Evolutionary conservation across 352 stramenopile species (phyloP), one percentile per base, ranked within the genome.

Genomic region (Pythium chondricola): DNA sequence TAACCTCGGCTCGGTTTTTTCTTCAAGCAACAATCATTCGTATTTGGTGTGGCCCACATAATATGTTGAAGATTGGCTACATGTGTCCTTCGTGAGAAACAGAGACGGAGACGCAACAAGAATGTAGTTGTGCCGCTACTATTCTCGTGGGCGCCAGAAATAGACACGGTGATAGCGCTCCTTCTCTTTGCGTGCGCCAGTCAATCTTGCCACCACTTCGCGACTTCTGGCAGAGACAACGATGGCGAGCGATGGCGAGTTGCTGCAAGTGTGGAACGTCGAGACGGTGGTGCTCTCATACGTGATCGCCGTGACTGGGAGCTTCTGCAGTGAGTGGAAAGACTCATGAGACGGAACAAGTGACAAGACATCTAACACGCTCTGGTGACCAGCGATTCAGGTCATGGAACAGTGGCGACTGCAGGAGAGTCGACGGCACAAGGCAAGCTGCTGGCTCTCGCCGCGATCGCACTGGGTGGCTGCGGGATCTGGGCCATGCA

Each of bases 401-500:
- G 32, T 84, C 21, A 86, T 86, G 74, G 74, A 86, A 43, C 75
- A 83, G 53, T 86, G 74, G 74, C 74, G 71, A 22, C 43, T 61
- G 21, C 53, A 69, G 21, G 58, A 65, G 27, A 60, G 58, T 13
- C 58, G 50, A n/a, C 61, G 54, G 26, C 48, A 64, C 10, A 82
- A 82, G 45, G 35, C 17, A 21, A 69, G 2, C 58, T 85, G 11
- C 58, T 87, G 29, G 17, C 65, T 7, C 29, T 84, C 0, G 69
- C 75, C 7, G 57, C 71, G 0, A 20, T 83, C 36, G 52, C 65
- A 3, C 59, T 87, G n/a, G 75, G 75, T n/a, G 76, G 73, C 3
- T 82, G 73, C 38, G 73, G 73, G 11, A 88, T 88, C 45, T 88
- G 76, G 76, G 71, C 58, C 53, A 88, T 81, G 71, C 76, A 88